phyloP scores from a whole-genome alignment of 352 stramenopile species.

The Phytopythium ostracodes region DNA sequence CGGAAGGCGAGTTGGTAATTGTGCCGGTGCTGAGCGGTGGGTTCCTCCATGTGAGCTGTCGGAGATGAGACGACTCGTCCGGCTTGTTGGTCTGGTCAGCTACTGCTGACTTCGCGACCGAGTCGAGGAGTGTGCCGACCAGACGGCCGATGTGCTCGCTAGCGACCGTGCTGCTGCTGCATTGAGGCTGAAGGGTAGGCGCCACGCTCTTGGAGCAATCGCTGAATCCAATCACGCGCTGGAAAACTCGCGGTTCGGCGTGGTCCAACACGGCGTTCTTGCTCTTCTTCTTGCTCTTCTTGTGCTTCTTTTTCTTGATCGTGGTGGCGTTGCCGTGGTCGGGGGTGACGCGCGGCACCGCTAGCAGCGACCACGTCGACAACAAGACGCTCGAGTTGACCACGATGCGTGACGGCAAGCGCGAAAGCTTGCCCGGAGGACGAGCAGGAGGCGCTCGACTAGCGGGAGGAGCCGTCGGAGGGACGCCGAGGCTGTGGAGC shows the following conservation, averaged over 20 bases:
- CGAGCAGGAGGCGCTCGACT: not conserved
- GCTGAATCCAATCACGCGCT: conserved; percentile 8
- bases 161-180: not conserved
- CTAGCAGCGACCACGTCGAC: conserved; percentile 7
- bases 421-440: conserved; percentile 2
- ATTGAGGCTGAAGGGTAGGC: not conserved
- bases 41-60: conserved; percentile 4
- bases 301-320: conserved; percentile 11
- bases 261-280: conserved; percentile 44
- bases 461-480: not conserved
- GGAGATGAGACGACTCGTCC: not conserved
- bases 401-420: not conserved
- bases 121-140: not conserved
- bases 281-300: conserved; percentile 13
- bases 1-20: not conserved
- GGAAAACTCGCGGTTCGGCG: conserved; percentile 27
- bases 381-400: not conserved
- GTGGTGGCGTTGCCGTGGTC: not conserved
- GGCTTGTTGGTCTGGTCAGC: not conserved
- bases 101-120: not conserved
- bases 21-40: not conserved
- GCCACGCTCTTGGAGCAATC: not conserved
- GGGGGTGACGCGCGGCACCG: not conserved
- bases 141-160: not conserved
- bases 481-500: not conserved